Evolutionary conservation across 352 stramenopile species (phyloP), one percentile per base, ranked within the genome.

Genomic region (Pythium inflatum): DNA sequence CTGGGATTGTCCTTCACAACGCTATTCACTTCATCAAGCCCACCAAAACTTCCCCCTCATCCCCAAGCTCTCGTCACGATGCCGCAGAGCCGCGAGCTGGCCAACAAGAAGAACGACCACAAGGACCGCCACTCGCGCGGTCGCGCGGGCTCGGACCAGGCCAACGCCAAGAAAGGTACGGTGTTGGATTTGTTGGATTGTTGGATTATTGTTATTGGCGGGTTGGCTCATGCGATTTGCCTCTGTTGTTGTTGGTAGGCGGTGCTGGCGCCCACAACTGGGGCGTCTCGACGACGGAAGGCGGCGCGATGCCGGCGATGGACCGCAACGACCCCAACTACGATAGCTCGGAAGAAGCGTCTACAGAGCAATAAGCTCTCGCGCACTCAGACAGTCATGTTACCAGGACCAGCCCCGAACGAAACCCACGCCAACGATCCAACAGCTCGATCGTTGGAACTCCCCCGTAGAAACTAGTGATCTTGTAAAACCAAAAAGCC

Each of bases 101-200:
- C 77, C 40, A 94, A 89, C 78, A 94, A 94, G 78, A 94, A 92
- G 79, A 93, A 91, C 73, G 82, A 89, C 66, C 72, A 88, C 67
- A 94, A 94, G 82, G 85, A 95, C 70, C 88, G 84, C 31, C 85
- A 93, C 31, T 92, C 86, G 51, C 81, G 85, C n/a, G 88, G 85
- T 2, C 81, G 71, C 11, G 68, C 84, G 25, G 83, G 83, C 38
- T 80, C 77, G 22, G 78, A 73, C 22, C 61, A 68, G 2, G 30
- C 66, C 24, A 77, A 66, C 30, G 75, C 74, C 53, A 93, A 93
- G 80, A 93, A 93, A 63, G 83, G 82, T 88, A 16, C 31, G 67
- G 1, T 67, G 16, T 71, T 36, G 28, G 14, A 12, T 22, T 31
- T 30, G 43, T 0, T 20, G 16, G 0, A 51, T 9, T 59, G 50